Percentiles rank a stretch among this genome's conserved stretches.
Evolutionary conservation across 306 rosid genomes (phyloP).

Genomic region (Gillenia trifoliata): DNA sequence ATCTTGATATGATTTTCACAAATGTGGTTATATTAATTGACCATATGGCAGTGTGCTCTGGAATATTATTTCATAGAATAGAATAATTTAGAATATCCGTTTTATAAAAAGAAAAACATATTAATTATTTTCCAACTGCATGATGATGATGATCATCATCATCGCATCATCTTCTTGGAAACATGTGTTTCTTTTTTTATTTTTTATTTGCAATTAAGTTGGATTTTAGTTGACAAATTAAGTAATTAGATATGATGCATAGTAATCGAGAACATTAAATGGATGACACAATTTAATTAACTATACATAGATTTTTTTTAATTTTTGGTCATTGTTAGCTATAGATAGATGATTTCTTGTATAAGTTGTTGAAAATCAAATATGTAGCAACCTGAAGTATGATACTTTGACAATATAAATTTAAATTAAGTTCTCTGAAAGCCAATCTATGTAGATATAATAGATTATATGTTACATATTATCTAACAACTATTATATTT

Average conservation of each 20-base stretch:
- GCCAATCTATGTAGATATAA: background rate
- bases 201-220: background rate
- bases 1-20: too few relatives aligned
- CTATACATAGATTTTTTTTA: background rate
- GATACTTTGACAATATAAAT: background rate
- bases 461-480: too few relatives aligned
- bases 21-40: too few relatives aligned
- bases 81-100: too few relatives aligned
- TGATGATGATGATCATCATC: too few relatives aligned
- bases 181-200: background rate
- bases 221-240: background rate
- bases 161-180: background rate
- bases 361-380: too few relatives aligned
- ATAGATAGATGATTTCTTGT: too few relatives aligned
- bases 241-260: background rate
- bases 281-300: background rate
- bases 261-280: background rate
- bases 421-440: background rate
- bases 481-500: too few relatives aligned
- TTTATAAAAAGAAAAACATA: too few relatives aligned
- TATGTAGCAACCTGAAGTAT: background rate
- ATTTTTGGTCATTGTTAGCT: background rate
- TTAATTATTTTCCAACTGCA: too few relatives aligned
- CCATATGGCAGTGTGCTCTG: too few relatives aligned
- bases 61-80: too few relatives aligned